These are phyloP conservation scores for Tricharina praecox DNA, from an alignment of 495 filamentous ascomycete species.

Conservation along the genomic window DNA sequence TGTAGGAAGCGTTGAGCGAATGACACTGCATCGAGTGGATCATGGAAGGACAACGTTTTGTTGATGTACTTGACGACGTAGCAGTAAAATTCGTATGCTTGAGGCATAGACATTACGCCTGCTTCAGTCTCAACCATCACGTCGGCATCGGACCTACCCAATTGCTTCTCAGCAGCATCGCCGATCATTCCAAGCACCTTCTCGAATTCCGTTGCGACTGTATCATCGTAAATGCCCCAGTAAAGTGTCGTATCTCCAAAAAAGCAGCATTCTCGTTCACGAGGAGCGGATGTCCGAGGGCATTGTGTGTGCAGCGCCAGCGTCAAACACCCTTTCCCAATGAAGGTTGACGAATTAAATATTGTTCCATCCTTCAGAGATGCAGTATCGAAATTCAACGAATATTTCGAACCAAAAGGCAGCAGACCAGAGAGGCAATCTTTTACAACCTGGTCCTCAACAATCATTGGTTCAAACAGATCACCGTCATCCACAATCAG, in stretches of 20 bases:
- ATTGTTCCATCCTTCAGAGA: constrained; percentile 21
- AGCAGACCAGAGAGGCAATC: constrained; percentile 12
- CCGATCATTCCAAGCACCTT: constrained; percentile 33
- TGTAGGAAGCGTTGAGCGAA: constrained; percentile 27
- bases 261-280: constrained; percentile 28
- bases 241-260: constrained; percentile 36
- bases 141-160: constrained; percentile 26
- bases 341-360: constrained; percentile 25
- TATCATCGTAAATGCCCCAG: constrained; percentile 58
- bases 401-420: constrained; percentile 34
- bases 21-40: constrained; percentile 18
- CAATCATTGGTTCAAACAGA: background rate
- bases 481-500: constrained; percentile 12
- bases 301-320: constrained; percentile 22
- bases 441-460: background rate
- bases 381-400: constrained; percentile 50
- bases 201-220: constrained; percentile 46
- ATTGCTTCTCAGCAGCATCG: constrained; percentile 26
- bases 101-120: constrained; percentile 7
- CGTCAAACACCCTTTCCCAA: constrained; percentile 16
- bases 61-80: constrained; percentile 22
- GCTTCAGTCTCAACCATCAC: constrained; percentile 1
- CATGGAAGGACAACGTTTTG: constrained; percentile 12
- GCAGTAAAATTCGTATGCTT: constrained; percentile 19
- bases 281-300: constrained; percentile 22